Evolutionary conservation across 345 rosid genomes (phyloP).

Genomic region (Euphorbia peplus): DNA sequence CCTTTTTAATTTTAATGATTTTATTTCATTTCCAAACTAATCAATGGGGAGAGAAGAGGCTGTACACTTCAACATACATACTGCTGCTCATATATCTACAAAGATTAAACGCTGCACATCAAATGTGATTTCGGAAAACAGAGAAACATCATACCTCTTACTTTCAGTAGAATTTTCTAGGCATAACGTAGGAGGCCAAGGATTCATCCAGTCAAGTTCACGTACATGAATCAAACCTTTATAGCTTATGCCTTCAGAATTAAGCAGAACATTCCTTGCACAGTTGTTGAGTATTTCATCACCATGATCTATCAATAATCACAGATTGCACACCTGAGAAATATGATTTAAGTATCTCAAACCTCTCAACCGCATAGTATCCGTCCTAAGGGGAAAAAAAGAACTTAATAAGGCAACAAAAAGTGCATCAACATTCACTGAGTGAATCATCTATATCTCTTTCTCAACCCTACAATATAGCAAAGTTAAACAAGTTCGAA

Average conservation of each 20-base stretch:
- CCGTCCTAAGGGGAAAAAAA: neutral
- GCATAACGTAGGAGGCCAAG: slow-evolving; percentile 56
- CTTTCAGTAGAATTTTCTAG: slow-evolving; percentile 22
- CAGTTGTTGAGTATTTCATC: slow-evolving; percentile 68
- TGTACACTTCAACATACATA: neutral
- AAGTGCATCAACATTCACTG: neutral
- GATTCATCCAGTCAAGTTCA: slow-evolving; percentile 69
- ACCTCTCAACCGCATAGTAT: neutral
- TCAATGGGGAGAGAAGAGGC: no score
- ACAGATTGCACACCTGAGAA: neutral
- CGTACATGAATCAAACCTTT: slow-evolving; percentile 50
- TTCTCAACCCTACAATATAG: neutral
- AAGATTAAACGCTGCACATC: neutral
- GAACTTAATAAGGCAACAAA: neutral
- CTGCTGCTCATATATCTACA: neutral
- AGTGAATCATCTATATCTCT: neutral
- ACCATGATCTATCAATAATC: slow-evolving; percentile 47
- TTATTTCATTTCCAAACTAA: no score
- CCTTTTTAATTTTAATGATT: no score
- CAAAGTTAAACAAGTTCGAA: neutral
- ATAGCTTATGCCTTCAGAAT: slow-evolving; percentile 41
- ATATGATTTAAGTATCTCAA: neutral
- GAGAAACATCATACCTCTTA: slow-evolving; percentile 32
- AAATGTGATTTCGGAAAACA: neutral
- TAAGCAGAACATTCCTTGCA: slow-evolving; percentile 47